Evolutionary conservation across 2,329 filamentous ascomycete species (phyloP).

Genomic region (Pseudogymnoascus sp.): DNA sequence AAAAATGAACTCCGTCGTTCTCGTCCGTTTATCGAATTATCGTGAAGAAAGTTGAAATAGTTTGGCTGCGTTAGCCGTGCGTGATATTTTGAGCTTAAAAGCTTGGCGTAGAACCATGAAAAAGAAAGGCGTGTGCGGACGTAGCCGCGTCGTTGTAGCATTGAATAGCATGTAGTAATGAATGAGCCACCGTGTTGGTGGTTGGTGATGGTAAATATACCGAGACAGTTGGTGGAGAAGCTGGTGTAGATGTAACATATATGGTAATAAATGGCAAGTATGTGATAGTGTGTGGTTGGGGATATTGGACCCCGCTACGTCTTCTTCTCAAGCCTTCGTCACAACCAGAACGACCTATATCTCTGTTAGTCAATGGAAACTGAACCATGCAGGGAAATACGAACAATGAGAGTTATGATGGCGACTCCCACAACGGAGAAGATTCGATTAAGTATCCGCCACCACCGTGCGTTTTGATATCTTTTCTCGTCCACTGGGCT

Average conservation of each 20-base stretch:
- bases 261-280: slow-evolving; percentile 1
- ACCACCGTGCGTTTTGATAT: slow-evolving; percentile 54
- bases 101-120: not conserved
- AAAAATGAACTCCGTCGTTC: slow-evolving; percentile 4
- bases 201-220: slow-evolving; percentile 2
- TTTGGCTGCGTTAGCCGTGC: slow-evolving; percentile 2
- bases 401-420: slow-evolving; percentile 46
- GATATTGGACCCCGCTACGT: not conserved
- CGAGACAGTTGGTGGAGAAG: not conserved
- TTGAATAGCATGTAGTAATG: not conserved
- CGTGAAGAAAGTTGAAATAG: not conserved
- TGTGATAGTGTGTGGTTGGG: not conserved
- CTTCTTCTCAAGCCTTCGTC: not conserved
- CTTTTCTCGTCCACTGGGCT: slow-evolving; percentile 27
- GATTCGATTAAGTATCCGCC: slow-evolving; percentile 54
- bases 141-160: not conserved
- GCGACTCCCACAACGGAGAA: slow-evolving; percentile 51
- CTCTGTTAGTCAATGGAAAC: not conserved
- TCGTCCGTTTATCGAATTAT: slow-evolving; percentile 7
- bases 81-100: slow-evolving; percentile 7
- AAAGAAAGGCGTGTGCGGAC: not conserved
- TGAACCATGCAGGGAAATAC: not conserved
- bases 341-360: not conserved
- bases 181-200: not conserved
- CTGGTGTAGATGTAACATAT: slow-evolving; percentile 3